Percentiles rank a stretch among this genome's conserved stretches.
Conservation (phyloP, 306 rosid species). For the Cucumis hystrix region DNA sequence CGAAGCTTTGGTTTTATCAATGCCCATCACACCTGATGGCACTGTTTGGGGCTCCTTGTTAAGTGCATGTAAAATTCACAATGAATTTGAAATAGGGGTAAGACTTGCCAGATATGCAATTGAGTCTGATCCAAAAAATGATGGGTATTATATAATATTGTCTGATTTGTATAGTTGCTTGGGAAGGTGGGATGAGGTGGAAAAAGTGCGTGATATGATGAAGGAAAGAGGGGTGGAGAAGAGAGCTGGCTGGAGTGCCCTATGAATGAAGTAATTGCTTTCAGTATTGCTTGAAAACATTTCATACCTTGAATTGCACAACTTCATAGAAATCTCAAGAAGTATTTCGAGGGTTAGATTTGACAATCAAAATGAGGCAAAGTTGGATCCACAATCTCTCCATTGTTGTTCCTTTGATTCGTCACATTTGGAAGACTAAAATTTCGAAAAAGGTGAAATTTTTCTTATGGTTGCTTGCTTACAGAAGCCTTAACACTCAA, state of each 20-base stretch:
- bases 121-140: slow-evolving; percentile 59
- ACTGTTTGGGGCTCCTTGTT: slow-evolving; percentile 70
- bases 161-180: slow-evolving; percentile 50
- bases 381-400: background rate
- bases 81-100: slow-evolving; percentile 46
- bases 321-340: background rate
- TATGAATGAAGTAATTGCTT: slow-evolving; percentile 6
- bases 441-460: no score
- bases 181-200: slow-evolving; percentile 79
- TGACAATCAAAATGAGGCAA: background rate
- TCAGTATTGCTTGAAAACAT: background rate
- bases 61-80: slow-evolving; percentile 57
- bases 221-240: slow-evolving; percentile 36
- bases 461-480: no score
- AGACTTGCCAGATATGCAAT: slow-evolving; percentile 50
- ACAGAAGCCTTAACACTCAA: no score
- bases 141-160: slow-evolving; percentile 53
- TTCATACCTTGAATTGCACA: background rate
- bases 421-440: no score
- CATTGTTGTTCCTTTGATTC: no score
- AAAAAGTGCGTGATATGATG: slow-evolving; percentile 47
- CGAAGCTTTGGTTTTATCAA: slow-evolving; percentile 48
- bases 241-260: slow-evolving; percentile 54
- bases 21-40: slow-evolving; percentile 65
- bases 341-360: background rate